phyloP scores from a whole-genome alignment of 768 basidiomycete genomes.

The Mycena vulgaris region DNA sequence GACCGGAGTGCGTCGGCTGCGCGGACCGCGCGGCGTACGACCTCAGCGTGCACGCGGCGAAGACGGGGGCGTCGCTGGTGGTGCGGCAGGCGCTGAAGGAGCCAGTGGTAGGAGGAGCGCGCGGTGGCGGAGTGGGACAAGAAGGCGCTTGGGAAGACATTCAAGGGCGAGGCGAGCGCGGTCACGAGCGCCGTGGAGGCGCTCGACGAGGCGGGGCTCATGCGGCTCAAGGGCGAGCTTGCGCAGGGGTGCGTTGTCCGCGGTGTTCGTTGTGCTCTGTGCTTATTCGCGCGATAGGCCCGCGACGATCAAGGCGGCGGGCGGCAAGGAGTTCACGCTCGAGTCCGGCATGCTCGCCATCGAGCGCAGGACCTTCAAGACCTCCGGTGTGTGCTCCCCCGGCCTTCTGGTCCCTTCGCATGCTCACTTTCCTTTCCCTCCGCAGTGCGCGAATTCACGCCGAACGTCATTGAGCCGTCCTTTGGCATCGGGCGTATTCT shows the following conservation, averaged over 20 bases:
- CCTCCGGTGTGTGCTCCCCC: slow-evolving; percentile 73
- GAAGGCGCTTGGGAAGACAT: slow-evolving; percentile 90
- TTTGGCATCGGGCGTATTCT: slow-evolving; percentile 98
- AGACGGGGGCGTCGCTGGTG: slow-evolving; percentile 88
- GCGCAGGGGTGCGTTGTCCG: slow-evolving; percentile 73
- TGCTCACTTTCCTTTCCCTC: neutral
- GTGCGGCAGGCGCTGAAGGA: slow-evolving; percentile 91
- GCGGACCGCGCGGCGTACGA: slow-evolving; percentile 99
- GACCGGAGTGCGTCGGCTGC: slow-evolving; percentile 99
- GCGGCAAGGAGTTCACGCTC: slow-evolving; percentile 79
- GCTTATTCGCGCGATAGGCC: slow-evolving; percentile 53
- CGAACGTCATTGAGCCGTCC: slow-evolving; percentile 99
- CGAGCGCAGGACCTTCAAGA: slow-evolving; percentile 88
- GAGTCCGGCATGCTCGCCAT: slow-evolving; percentile 84
- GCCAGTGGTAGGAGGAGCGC: slow-evolving; percentile 86
- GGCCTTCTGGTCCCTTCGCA: neutral
- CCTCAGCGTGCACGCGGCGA: slow-evolving; percentile 87
- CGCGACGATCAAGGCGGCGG: slow-evolving; percentile 68
- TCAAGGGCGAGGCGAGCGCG: slow-evolving; percentile 84
- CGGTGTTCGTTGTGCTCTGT: neutral
- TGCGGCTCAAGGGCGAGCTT: slow-evolving; percentile 79
- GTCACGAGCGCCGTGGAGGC: slow-evolving; percentile 76
- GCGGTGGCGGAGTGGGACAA: slow-evolving; percentile 88
- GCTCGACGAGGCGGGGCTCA: slow-evolving; percentile 77
- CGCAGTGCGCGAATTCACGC: slow-evolving; percentile 93